phyloP scores from a whole-genome alignment of 306 rosid species.

The Glycyrrhiza uralensis region DNA sequence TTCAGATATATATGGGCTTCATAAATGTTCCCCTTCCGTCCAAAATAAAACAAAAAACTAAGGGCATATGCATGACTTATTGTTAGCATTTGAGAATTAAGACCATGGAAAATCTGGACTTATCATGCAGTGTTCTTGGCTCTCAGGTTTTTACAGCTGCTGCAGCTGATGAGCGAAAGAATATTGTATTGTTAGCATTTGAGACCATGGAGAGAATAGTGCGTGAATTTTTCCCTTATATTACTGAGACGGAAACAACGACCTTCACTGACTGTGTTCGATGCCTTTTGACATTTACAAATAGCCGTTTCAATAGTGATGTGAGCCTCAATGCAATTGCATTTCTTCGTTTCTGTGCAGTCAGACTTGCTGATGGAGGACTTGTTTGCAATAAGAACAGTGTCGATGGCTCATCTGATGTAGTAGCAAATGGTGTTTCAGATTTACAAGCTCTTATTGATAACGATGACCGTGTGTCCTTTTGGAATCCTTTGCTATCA shows the following conservation, averaged over 20 bases:
- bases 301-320: conserved; percentile 94
- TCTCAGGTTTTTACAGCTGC: conserved; percentile 94
- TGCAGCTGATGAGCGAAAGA: conserved; percentile 94
- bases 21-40: background rate
- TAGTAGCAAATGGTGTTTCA: conserved; percentile 41
- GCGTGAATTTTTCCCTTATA: conserved; percentile 93
- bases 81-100: conserved; percentile 18
- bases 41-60: conserved; percentile 3
- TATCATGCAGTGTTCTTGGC: conserved; percentile 36
- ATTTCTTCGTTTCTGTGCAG: conserved; percentile 95
- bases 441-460: conserved; percentile 43
- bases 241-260: conserved; percentile 95
- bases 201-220: conserved; percentile 98
- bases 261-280: conserved; percentile 95
- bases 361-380: conserved; percentile 98
- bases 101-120: conserved; percentile 18
- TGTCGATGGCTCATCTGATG: conserved; percentile 40
- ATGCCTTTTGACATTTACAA: conserved; percentile 94
- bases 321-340: conserved; percentile 99
- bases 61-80: background rate
- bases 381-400: conserved; percentile 70
- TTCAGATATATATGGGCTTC: background rate
- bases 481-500: conserved; percentile 92
- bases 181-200: conserved; percentile 87
- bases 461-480: conserved; percentile 77